Conservation (phyloP, 345 rosid species). For the Populus davidiana region DNA sequence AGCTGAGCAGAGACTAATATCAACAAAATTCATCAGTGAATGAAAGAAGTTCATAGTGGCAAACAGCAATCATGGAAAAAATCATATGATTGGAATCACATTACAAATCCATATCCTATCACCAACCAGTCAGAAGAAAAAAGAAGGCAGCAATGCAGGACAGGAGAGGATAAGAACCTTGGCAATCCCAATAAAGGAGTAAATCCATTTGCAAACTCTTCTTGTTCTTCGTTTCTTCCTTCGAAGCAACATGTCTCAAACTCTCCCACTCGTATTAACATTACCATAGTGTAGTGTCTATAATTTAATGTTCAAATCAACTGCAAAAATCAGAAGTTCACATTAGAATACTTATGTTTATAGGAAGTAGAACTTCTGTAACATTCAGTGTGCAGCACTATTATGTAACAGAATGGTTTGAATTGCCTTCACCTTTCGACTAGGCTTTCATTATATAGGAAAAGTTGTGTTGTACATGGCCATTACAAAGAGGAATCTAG, state of each 20-base stretch:
- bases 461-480: too few species aligned
- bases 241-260: slow-evolving; percentile 72
- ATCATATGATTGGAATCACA: background rate
- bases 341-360: too few species aligned
- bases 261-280: slow-evolving; percentile 32
- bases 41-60: background rate
- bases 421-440: too few species aligned
- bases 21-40: slow-evolving; percentile 31
- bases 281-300: too few species aligned
- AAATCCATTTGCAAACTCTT: slow-evolving; percentile 16
- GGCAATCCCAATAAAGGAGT: slow-evolving; percentile 81
- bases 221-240: slow-evolving; percentile 59
- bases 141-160: background rate
- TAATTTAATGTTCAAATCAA: too few species aligned
- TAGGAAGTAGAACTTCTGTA: too few species aligned
- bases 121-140: background rate
- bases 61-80: background rate
- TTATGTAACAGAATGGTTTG: too few species aligned
- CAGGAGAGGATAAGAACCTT: slow-evolving; percentile 41
- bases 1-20: slow-evolving; percentile 57
- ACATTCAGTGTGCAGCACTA: too few species aligned
- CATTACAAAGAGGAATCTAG: too few species aligned
- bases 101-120: background rate
- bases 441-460: too few species aligned
- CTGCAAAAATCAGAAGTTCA: too few species aligned